Base-by-base conservation (phyloP, 306 rosid genomes). In the Casuarina cunninghamiana region DNA sequence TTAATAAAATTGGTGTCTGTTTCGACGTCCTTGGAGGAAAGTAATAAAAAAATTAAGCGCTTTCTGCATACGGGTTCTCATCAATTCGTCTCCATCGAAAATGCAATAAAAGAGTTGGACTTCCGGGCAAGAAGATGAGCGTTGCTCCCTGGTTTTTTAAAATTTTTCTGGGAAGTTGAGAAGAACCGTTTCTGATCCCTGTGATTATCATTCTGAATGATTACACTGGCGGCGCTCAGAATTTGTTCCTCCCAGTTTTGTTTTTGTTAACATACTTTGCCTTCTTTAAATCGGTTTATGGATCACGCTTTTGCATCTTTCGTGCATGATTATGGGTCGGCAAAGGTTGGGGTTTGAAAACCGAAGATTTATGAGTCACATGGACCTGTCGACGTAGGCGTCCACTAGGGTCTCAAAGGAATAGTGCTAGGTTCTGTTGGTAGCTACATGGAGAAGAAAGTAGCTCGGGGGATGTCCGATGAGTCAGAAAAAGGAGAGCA, bases 221-320 rank as follows among this genome's bases (percentile, higher is more conserved):
- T 88, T 90, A 89, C 92, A 87, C 89, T 88, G 97, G 88, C 93
- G 91, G 94, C 94, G 87, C 85, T 82, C 96, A 89, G 97, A 90
- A 88, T 37, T 77, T 94, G 97, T 90, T 88, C 81, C 97, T 87
- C 86, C 88, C 16, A 37, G 82, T 82, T 88, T 74, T 90, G 79
- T 53, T 82, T 82, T 53, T 51, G 58, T 45, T 51, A 26, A 81
- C 55, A 69, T 39, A 37, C 45, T 44, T 60, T 72, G 37, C 32
- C 35, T 61, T 54, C 76, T 75, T 42, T 75, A 70, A 35, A 35
- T 75, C 26, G 78, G 48, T 76, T 48, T 19, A 54, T 43, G 43
- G 74, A 35, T 41, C 61, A 71, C 19, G 42, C 51, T 60, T 78
- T 76, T 78, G 21, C 41, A 55, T 62, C 77, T 53, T 49, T 43